Conservation (phyloP, 2,329 filamentous ascomycete species). For the Fusarium heterosporum region DNA sequence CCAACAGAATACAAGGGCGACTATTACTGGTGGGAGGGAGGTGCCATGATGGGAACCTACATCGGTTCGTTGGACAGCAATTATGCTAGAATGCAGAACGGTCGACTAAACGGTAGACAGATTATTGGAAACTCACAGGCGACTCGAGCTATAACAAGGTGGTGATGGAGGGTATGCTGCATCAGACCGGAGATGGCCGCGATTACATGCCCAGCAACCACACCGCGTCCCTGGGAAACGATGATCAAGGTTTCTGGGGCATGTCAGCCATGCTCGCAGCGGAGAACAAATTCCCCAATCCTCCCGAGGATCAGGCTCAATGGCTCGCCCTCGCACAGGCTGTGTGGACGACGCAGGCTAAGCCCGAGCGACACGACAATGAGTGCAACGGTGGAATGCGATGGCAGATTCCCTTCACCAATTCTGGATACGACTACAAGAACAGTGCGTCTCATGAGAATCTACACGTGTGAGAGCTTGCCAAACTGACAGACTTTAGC, state of each 20-base stretch:
- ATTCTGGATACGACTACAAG: conserved; percentile 82
- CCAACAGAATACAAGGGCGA: conserved; percentile 60
- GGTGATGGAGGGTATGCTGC: conserved; percentile 66
- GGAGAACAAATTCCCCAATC: conserved; percentile 72
- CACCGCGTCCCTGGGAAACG: conserved; percentile 71
- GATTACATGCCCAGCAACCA: conserved; percentile 72
- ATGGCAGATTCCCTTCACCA: conserved; percentile 82
- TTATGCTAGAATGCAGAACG: accelerated
- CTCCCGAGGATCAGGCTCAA: conserved; percentile 63
- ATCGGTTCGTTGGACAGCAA: conserved; percentile 56
- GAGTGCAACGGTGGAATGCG: conserved; percentile 76
- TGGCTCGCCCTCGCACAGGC: conserved; percentile 76
- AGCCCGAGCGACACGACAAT: conserved; percentile 70
- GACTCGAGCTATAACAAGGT: conserved; percentile 72
- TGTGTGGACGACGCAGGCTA: conserved; percentile 73
- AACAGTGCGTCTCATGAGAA: conserved; percentile 59
- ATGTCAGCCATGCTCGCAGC: conserved; percentile 75
- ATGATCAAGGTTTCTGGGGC: conserved; percentile 79
- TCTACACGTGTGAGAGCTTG: not conserved
- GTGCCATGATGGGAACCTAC: conserved; percentile 74
- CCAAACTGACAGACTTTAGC: conserved; percentile 49
- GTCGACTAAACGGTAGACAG: conserved; percentile 15
- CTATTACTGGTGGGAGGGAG: conserved; percentile 82
- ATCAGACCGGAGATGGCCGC: conserved; percentile 66
- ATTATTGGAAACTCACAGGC: conserved; percentile 77